These are phyloP conservation scores for Aureobasidium leucospermi DNA, from an alignment of 2,329 filamentous ascomycete genomes.

Conservation along the genomic window DNA sequence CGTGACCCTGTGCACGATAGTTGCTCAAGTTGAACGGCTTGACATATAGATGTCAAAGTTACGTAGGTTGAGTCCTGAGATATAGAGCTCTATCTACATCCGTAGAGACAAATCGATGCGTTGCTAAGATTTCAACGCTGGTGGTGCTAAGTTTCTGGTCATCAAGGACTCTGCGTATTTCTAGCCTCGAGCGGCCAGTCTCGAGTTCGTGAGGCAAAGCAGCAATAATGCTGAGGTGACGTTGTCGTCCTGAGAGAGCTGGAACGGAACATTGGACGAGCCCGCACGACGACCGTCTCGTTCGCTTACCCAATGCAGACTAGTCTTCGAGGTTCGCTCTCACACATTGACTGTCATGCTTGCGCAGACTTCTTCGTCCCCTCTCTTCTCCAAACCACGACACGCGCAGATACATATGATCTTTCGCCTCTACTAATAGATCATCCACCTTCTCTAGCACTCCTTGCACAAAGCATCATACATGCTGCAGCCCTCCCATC, in stretches of 20 bases:
- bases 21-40: too few species aligned
- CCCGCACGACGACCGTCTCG: not conserved
- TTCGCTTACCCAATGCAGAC: not conserved
- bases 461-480: not conserved
- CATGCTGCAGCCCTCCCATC: not conserved
- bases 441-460: not conserved
- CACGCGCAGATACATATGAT: not conserved
- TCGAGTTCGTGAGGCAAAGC: not conserved
- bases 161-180: not conserved
- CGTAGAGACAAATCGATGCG: too few species aligned
- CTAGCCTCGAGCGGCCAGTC: not conserved
- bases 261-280: too few species aligned
- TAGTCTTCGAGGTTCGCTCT: not conserved
- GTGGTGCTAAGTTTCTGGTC: too few species aligned
- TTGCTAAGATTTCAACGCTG: too few species aligned
- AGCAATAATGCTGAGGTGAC: not conserved
- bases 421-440: not conserved
- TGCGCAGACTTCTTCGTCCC: not conserved
- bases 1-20: too few species aligned
- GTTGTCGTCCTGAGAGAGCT: too few species aligned
- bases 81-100: too few species aligned
- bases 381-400: too few species aligned
- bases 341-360: not conserved
- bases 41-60: too few species aligned
- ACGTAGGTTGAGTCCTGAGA: too few species aligned